Evolutionary conservation across 2,329 filamentous ascomycete genomes (phyloP).

Genomic region (Nothomitra cinnamomea): DNA sequence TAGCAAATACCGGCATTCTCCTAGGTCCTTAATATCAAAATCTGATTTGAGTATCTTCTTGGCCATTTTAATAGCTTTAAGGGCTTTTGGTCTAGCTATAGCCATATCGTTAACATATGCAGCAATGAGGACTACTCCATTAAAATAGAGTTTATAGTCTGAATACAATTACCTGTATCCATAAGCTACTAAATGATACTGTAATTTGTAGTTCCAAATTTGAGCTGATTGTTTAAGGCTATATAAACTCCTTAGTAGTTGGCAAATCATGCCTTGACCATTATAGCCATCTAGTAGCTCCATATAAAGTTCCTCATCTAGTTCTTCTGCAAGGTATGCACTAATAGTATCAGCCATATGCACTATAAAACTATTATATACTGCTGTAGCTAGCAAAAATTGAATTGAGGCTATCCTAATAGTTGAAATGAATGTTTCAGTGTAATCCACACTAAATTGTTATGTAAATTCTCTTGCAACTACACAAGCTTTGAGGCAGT

Average conservation of each 20-base stretch:
- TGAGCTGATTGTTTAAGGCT: constrained; percentile 17
- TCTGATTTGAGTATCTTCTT: constrained; percentile 10
- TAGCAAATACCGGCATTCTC: constrained; percentile 12
- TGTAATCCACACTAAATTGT: no score
- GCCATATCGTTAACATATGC: constrained; percentile 18
- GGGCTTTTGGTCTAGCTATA: constrained; percentile 8
- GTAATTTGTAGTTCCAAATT: constrained; percentile 14
- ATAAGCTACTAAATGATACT: constrained; percentile 8
- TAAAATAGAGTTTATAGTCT: not conserved
- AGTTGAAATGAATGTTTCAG: no score
- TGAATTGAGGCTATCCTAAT: no score
- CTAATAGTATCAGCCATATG: no score
- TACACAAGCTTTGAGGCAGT: no score
- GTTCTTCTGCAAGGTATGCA: no score
- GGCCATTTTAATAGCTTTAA: constrained; percentile 9
- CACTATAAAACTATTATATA: no score
- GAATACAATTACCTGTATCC: constrained; percentile 8
- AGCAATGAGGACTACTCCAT: constrained; percentile 9
- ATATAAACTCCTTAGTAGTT: constrained; percentile 17
- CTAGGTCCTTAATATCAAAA: constrained; percentile 17
- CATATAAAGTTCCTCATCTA: no score
- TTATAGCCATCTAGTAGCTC: constrained; percentile 11
- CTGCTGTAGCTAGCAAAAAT: no score
- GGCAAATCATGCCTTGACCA: constrained; percentile 7
- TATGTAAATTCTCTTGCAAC: no score